A percentile compares a stretch with the other conserved stretches of the same genome.
These are phyloP conservation scores for Candida piceae DNA, from an alignment of 805 yeast genomes.

Conservation along the genomic window DNA sequence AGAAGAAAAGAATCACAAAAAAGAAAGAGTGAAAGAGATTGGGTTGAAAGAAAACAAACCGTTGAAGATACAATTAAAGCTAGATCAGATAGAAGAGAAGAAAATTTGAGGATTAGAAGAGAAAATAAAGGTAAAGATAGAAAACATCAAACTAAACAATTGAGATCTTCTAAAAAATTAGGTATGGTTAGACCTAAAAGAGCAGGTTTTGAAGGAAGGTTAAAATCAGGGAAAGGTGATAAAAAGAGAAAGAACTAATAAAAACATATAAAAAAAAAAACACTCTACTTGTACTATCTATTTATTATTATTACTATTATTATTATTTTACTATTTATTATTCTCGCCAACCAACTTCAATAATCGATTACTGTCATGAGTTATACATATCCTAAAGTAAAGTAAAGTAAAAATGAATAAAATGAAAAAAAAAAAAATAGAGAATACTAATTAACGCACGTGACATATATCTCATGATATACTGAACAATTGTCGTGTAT, in stretches of 20 bases:
- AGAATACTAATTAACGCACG: too few species aligned
- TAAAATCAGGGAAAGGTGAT: conserved; percentile 21
- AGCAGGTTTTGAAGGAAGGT: conserved; percentile 87
- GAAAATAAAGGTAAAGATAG: conserved; percentile 81
- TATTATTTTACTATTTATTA: too few species aligned
- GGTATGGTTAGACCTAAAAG: conserved; percentile 46
- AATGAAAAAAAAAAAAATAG: too few species aligned
- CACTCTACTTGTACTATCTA: too few species aligned
- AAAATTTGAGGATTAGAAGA: conserved; percentile 77
- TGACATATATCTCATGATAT: too few species aligned
- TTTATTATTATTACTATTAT: too few species aligned
- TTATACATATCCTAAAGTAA: too few species aligned
- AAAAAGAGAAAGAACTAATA: conserved; percentile 2
- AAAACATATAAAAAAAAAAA: too few species aligned
- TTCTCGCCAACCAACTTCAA: too few species aligned
- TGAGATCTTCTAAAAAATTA: conserved; percentile 48
- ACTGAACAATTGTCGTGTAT: too few species aligned
- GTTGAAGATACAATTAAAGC: conserved; percentile 73
- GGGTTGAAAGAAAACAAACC: conserved; percentile 83
- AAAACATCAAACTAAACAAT: conserved; percentile 65
- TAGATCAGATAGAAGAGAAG: conserved; percentile 84
- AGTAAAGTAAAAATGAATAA: too few species aligned
- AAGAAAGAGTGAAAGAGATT: conserved; percentile 81
- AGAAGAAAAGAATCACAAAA: conserved; percentile 80
- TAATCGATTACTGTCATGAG: too few species aligned